Conservation (phyloP, 257 asterid species). For the Fraxinus anomala region DNA sequence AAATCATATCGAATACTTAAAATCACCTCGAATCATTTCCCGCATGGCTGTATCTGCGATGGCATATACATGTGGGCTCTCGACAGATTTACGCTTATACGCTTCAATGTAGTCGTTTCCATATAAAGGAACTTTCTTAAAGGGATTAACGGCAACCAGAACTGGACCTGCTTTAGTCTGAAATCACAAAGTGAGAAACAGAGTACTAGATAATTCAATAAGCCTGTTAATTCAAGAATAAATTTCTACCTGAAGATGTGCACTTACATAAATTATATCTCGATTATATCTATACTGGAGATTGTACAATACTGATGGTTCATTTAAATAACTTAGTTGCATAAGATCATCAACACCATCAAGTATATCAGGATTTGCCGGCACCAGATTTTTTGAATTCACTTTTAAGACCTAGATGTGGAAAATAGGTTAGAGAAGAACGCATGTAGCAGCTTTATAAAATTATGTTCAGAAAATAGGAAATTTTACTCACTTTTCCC, state of each 20-base stretch:
- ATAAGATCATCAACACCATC: conserved; percentile 97
- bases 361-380: conserved; percentile 97
- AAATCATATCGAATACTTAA: conserved; percentile 26
- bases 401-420: conserved; percentile 69
- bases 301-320: conserved; percentile 93
- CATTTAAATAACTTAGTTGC: conserved; percentile 94
- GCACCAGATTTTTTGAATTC: conserved; percentile 59
- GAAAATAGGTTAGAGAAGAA: conserved; percentile 27
- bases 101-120: conserved; percentile 78
- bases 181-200: conserved; percentile 35
- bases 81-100: conserved; percentile 70
- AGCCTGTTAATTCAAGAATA: conserved; percentile 25
- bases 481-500: conserved; percentile 63
- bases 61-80: conserved; percentile 92
- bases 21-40: conserved; percentile 94
- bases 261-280: conserved; percentile 83
- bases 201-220: conserved; percentile 20
- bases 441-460: conserved; percentile 6
- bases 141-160: conserved; percentile 93
- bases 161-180: conserved; percentile 99
- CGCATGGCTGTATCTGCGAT: conserved; percentile 93
- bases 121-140: conserved; percentile 79
- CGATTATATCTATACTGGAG: conserved; percentile 85
- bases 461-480: conserved; percentile 19
- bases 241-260: conserved; percentile 21